These are phyloP conservation scores for Aureobasidium sp. DNA, from an alignment of 2,329 filamentous ascomycete genomes.

Conservation along the genomic window DNA sequence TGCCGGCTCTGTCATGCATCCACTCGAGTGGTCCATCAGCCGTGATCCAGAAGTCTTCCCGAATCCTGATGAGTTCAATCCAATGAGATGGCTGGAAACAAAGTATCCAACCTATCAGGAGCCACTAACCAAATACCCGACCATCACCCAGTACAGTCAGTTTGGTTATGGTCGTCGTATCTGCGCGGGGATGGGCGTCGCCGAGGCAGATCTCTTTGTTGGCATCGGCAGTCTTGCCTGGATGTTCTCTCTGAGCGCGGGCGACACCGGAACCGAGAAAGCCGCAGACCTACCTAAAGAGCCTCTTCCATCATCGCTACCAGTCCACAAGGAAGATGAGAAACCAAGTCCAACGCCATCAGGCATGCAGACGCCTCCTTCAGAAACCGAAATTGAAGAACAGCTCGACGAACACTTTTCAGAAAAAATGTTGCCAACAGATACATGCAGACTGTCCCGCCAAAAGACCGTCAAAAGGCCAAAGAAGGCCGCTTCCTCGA, in stretches of 20 bases:
- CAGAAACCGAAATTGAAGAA: constrained; percentile 7
- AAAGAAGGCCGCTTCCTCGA: neutral
- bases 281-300: neutral
- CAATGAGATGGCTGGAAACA: constrained; percentile 22
- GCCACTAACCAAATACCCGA: constrained; percentile 21
- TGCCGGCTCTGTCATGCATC: constrained; percentile 22
- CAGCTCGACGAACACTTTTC: constrained; percentile 2
- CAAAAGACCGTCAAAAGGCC: constrained; percentile 1
- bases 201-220: constrained; percentile 27
- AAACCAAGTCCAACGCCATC: neutral
- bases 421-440: constrained; percentile 1
- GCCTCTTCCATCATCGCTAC: neutral
- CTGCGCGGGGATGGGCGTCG: constrained; percentile 27
- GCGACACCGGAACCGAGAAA: constrained; percentile 10
- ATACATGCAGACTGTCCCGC: neutral
- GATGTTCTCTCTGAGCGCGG: constrained; percentile 36
- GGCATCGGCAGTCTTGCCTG: constrained; percentile 40
- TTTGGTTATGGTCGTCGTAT: constrained; percentile 28
- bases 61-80: constrained; percentile 22
- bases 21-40: constrained; percentile 24
- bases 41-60: constrained; percentile 20
- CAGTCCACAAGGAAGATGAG: neutral
- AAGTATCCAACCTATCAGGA: constrained; percentile 22
- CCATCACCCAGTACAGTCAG: constrained; percentile 21
- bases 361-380: constrained; percentile 10